Base-by-base conservation (phyloP, 2,329 filamentous ascomycete species). In the Sodiomyces alkalinus region DNA sequence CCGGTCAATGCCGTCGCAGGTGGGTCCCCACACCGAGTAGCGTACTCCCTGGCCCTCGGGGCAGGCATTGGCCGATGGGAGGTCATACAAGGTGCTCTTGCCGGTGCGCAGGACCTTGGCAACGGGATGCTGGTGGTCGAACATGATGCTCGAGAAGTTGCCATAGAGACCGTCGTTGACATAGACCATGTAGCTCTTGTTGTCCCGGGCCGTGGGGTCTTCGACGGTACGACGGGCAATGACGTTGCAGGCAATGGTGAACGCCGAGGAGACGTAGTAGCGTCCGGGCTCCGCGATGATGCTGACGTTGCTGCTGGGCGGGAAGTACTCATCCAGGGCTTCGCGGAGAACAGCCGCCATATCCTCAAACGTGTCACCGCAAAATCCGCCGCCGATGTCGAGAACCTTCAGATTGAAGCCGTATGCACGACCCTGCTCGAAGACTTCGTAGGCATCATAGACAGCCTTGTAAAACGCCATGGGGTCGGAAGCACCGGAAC, bases 91-190 rank as follows among this genome's bases (percentile, higher is more conserved):
- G 37, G 68, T 66, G 34, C 61, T 58, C 37, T 64, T 54, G 35
- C 65, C 62, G 13, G 66, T 60, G 40, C 74, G 76, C 30, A 98
- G 64, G 33, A 96, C 69, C 55, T 80, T 81, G 31, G 87, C 82
- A 25, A 80, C 58, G 1, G 90, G 90, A 45, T 92, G 71, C 64
- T 98, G 90, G 56, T 96, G 90, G 48, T 96, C 90, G 52, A 94
- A 98, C 64, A 96, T 93, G 66, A 96, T 96, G 71, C 85, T 92
- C 40, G 83, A 92, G 50, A 98, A 96, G 61, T 96, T 96, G 46
- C 90, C 90, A 48, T 98, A 98, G 30, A 96, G 78, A 17, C 90
- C 90, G 43, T 98, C 90, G 50, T 98, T 98, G 51, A 96, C 62
- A 53, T 98, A 98, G 26, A 94, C 60, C 90, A 96, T 98, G 65